phyloP scores from a whole-genome alignment of 208 protist species.

The Eutreptiella sp. region DNA sequence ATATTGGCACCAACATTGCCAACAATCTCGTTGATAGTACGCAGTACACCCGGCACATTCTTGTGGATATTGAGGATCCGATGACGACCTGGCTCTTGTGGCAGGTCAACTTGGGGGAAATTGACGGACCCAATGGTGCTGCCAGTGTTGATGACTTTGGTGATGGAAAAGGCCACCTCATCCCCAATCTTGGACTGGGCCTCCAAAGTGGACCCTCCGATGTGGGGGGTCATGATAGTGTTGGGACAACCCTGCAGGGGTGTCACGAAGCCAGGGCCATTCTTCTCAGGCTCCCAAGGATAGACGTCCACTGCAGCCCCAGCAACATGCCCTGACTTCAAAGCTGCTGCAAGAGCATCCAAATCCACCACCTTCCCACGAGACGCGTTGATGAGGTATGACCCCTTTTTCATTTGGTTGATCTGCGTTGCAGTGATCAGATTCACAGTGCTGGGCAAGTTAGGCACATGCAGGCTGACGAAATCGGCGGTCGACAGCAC shows the following conservation, averaged over 20 bases:
- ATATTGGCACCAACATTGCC: conserved; percentile 57
- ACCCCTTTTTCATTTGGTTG: conserved; percentile 55
- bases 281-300: conserved; percentile 71
- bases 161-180: conserved; percentile 74
- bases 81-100: too few relatives aligned
- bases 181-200: conserved; percentile 78
- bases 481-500: conserved; percentile 70
- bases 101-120: conserved; percentile 71
- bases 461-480: conserved; percentile 83
- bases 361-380: conserved; percentile 73
- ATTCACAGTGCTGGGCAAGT: conserved; percentile 57
- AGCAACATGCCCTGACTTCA: conserved; percentile 63
- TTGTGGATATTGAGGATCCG: conserved; percentile 80
- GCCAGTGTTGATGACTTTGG: conserved; percentile 68
- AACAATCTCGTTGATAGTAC: conserved; percentile 73
- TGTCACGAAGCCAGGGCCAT: conserved; percentile 43
- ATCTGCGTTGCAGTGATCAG: conserved; percentile 67
- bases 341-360: conserved; percentile 55
- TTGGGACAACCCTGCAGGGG: conserved; percentile 76
- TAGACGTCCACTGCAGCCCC: conserved; percentile 84
- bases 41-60: conserved; percentile 81
- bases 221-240: conserved; percentile 85
- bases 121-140: conserved; percentile 75
- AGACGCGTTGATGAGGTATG: conserved; percentile 73
- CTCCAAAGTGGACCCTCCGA: conserved; percentile 83